These are phyloP conservation scores for Gliomastix tumulicola DNA, from an alignment of 2,329 filamentous ascomycete genomes.

Conservation along the genomic window DNA sequence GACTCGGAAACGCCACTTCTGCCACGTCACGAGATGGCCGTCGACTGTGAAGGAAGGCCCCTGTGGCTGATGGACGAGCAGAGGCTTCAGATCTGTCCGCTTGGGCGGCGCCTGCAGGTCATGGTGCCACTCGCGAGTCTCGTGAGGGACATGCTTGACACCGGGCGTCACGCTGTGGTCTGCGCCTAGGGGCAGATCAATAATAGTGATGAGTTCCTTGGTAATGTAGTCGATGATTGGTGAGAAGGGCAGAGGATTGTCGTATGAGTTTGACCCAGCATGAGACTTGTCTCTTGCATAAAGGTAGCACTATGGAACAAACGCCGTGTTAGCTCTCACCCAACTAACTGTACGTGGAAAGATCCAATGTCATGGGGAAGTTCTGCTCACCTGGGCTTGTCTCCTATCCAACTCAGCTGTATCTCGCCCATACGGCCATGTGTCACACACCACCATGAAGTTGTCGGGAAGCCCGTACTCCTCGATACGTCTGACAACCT, in stretches of 20 bases:
- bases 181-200: conserved; percentile 15
- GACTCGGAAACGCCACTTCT: conserved; percentile 63
- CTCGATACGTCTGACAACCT: conserved; percentile 5
- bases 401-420: conserved; percentile 1
- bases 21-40: conserved; percentile 42
- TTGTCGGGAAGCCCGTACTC: conserved; percentile 4
- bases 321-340: too few relatives aligned
- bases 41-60: conserved; percentile 34
- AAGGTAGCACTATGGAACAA: conserved; percentile 6
- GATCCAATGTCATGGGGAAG: too few relatives aligned
- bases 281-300: conserved; percentile 12
- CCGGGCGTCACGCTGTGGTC: conserved; percentile 32
- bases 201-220: conserved; percentile 21
- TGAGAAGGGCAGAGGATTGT: conserved; percentile 43
- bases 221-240: conserved; percentile 28
- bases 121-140: conserved; percentile 28
- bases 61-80: conserved; percentile 36
- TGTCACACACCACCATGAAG: conserved; percentile 4
- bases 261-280: conserved; percentile 46
- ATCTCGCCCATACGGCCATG: conserved; percentile 7
- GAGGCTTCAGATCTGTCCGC: conserved; percentile 49
- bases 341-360: too few relatives aligned
- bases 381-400: conserved; percentile 4
- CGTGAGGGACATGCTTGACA: conserved; percentile 16
- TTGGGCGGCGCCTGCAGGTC: conserved; percentile 31